Evolutionary conservation across 495 filamentous ascomycete genomes (phyloP), one percentile per base, ranked within the genome.

Genomic region (Penicillium parvum): DNA sequence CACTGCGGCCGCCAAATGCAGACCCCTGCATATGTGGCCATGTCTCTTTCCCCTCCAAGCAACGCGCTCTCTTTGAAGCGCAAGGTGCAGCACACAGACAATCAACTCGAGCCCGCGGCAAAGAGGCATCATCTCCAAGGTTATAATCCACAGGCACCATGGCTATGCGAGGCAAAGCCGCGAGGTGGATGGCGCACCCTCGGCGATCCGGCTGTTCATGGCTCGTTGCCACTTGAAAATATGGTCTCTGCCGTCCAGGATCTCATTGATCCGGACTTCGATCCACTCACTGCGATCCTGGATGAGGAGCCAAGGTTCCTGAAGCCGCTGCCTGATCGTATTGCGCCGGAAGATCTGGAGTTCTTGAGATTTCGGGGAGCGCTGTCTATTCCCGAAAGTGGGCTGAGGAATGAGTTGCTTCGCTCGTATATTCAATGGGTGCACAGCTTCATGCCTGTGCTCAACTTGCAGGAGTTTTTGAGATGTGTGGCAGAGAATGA

Each of bases 371-470:
- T 76, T 49, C 88, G 89, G 51, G 85, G 84, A 0, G 88, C 86
- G 1, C 61, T 94, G 23, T 71, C 75, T 1, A 69, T 91, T 16
- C 88, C 88, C 0, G 74, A 77, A 37, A 68, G 66, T 25, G 65
- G 68, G 0, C 57, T 90, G 37, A 80, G 86, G 51, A 84, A 79
- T 64, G 86, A 85, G 43, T 62, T 91, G 18, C 63, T 94, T 1
- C 73, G 77, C 35, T 78, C 78, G 7, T 91, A 88, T 64, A 72
- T 89, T 48, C 80, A 90, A 64, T 91, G 79, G 71, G 86, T 92
- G 11, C 82, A 94, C 57, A 88, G 86, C 37, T 90, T 84, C 59
- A 86, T 91, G 84, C 88, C 88, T 3, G 71, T 91, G 19, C 47
- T 94, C 41, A 85, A 94, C 43, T 63, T 88, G 39, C 77, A 83